A percentile compares a stretch with the other conserved stretches of the same genome.
Conservation (phyloP, 495 filamentous ascomycete genomes). For the Hypomontagnella monticulosa region DNA sequence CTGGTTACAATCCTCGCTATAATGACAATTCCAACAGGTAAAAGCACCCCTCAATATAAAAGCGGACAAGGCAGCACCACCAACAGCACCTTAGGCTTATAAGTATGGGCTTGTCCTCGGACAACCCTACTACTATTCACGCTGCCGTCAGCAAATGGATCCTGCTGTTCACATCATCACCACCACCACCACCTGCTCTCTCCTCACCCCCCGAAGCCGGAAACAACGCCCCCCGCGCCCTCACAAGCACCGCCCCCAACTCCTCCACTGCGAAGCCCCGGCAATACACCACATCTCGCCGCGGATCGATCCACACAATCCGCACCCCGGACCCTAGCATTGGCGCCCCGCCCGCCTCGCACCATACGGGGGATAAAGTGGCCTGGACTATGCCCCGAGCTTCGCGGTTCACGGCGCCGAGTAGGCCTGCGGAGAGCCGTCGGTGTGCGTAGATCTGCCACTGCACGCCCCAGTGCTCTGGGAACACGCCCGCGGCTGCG, state of each 20-base stretch:
- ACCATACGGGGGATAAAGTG: slow-evolving; percentile 15
- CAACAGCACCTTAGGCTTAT: neutral
- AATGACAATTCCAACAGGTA: too few relatives aligned
- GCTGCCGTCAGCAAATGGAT: neutral
- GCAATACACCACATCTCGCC: slow-evolving; percentile 15
- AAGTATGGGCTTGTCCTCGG: neutral
- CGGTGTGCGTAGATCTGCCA: slow-evolving; percentile 1
- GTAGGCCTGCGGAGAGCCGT: slow-evolving; percentile 1
- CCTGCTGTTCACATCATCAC: neutral
- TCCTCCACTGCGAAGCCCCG: neutral
- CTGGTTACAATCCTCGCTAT: too few relatives aligned
- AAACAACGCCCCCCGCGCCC: slow-evolving; percentile 9
- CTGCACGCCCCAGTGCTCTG: slow-evolving; percentile 6
- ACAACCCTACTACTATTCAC: neutral
- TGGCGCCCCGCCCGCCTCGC: slow-evolving; percentile 1
- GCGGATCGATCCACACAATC: slow-evolving; percentile 22
- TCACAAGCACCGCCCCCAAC: slow-evolving; percentile 6
- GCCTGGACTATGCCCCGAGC: slow-evolving; percentile 17
- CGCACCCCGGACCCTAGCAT: slow-evolving; percentile 2
- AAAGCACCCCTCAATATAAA: too few relatives aligned
- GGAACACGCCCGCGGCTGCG: neutral
- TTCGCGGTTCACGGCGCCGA: slow-evolving; percentile 13
- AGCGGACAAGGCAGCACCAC: too few relatives aligned
- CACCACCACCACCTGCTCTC: neutral
- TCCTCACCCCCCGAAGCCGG: neutral